Evolutionary conservation across 2,329 filamentous ascomycete species (phyloP), one percentile per base, ranked within the genome.

Genomic region (Fragosphaeria purpurea): DNA sequence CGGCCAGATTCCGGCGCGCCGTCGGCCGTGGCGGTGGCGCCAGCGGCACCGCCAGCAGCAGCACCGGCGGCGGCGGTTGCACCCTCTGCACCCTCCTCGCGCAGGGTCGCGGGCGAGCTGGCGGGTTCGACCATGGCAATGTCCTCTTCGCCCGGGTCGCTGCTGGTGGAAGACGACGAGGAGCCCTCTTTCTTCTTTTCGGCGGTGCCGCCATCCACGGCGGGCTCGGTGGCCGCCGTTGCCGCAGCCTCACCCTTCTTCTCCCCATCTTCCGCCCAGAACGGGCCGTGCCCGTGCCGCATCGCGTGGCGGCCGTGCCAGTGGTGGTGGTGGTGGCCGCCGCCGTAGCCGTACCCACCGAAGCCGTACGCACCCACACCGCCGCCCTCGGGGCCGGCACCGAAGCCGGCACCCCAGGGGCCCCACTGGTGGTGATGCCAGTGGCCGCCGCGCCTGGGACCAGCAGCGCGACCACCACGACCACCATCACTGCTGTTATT

Each of bases 101-200:
- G 46, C 30, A 44, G 41, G 5, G 50, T 53, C 7, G 44, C 66
- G 63, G 32, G 42, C 11, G 37, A 39, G 13, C 65, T 58, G n/a
- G 63, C 62, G 58, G 63, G 68, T 33, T 63, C 63, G 42, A 47
- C 52, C 55, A 54, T 56, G 50, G 50, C 47, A 34, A 55, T 47
- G 44, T 60, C 53, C 34, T 57, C 52, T 30, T 54, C 53, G n/a
- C 52, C 47, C 38, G 22, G 41, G 31, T 51, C 46, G 43, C 39
- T 40, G 30, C 34, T 35, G 3, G 45, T 38, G n/a, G 50, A 54
- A 7, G 41, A 43, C 12, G 47, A 43, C 11, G 52, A 52, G 22
- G 22, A 22, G 10, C 56, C 53, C 33, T 39, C 48, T 13, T 32
- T 47, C 50, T 42, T 53, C 47, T 38, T 42, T 34, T 48, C 40